phyloP scores from a whole-genome alignment of 768 basidiomycete genomes.

The Suillus variegatus region DNA sequence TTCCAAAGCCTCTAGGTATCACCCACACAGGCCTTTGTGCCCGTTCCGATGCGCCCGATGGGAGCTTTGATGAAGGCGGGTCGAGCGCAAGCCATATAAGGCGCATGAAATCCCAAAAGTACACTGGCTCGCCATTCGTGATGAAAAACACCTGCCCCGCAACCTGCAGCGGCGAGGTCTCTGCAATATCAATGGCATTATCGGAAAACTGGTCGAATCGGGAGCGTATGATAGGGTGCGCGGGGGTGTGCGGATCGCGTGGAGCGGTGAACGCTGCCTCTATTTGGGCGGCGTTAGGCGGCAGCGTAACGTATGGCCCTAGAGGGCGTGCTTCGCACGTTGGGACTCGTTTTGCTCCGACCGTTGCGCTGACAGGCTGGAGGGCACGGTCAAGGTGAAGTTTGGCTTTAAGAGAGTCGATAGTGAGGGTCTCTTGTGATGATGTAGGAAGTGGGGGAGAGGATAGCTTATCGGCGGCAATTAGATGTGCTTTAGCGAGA shows the following conservation, averaged over 20 bases:
- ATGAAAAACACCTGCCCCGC: constrained; percentile 96
- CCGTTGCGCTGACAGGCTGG: constrained; percentile 63
- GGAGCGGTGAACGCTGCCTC: constrained; percentile 57
- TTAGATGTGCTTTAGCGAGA: constrained; percentile 89
- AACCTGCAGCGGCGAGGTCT: constrained; percentile 66
- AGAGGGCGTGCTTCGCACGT: constrained; percentile 81
- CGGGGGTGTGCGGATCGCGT: constrained; percentile 33
- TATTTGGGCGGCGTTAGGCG: constrained; percentile 57
- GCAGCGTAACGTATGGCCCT: constrained; percentile 73
- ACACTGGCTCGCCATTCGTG: constrained; percentile 93
- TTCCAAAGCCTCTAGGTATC: constrained; percentile 65
- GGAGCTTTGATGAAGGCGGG: constrained; percentile 34
- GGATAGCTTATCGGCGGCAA: constrained; percentile 87
- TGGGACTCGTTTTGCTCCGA: constrained; percentile 65
- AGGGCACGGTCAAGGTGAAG: constrained; percentile 53
- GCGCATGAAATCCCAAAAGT: constrained; percentile 94
- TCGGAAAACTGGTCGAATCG: constrained; percentile 82
- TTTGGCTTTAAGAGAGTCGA: constrained; percentile 31
- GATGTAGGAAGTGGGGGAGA: constrained; percentile 48
- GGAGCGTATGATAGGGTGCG: constrained; percentile 66
- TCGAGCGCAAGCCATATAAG: constrained; percentile 76
- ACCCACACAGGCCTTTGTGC: constrained; percentile 39
- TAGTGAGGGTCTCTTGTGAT: constrained; percentile 16
- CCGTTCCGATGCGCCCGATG: constrained; percentile 47
- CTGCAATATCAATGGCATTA: constrained; percentile 50